Base-by-base conservation (phyloP, 495 filamentous ascomycete species). In the Collariella sp. region DNA sequence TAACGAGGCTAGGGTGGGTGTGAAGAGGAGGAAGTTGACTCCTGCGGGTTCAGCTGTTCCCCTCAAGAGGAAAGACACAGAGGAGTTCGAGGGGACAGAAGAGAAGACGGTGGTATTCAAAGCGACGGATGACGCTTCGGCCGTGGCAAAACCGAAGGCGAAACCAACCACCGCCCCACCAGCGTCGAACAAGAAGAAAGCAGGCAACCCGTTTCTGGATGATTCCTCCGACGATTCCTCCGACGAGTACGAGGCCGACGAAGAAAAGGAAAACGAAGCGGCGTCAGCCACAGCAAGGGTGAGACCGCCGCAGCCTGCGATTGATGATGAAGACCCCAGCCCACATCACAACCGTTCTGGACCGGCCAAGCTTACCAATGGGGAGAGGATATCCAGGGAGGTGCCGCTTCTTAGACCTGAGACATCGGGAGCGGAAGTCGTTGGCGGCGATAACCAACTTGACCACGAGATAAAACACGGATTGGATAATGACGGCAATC, bases 401-500 rank as follows among this genome's bases (percentile, higher is more conserved):
- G 31, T 43, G 39, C 52, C 50, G 5, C 55, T 62, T 7, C 40
- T 65, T 2, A 39, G 50, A 45, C 49, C 62, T 15, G 59, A 65
- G 53, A 67, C 64, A 0, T 62, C 54, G 31, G 54, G 42, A 2
- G 46, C 48, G 13, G 46, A 57, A 3, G 0, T 19, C 7, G 42
- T 16, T 34, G 43, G 53, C 11, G 44, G 29, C 33, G 38, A 52
- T 26, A 40, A 42, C 35, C 35, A 49, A 16, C n/a, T 18, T 31
- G 52, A 46, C 12, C 79, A 83, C 62, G 78, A 75, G 67, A 60
- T 83, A 64, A 69, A 64, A 6, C 83, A 84, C 57, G 84, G 85
- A 62, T 71, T 85, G 57, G 84, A 84, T 15, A 72, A 76, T 22
- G 70, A 76, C 52, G 74, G 26, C 26, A 31, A 31, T 9, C 26